Evolutionary conservation across 805 yeast genomes (phyloP).

Genomic region (Wickerhamomyces chaumierensis): DNA sequence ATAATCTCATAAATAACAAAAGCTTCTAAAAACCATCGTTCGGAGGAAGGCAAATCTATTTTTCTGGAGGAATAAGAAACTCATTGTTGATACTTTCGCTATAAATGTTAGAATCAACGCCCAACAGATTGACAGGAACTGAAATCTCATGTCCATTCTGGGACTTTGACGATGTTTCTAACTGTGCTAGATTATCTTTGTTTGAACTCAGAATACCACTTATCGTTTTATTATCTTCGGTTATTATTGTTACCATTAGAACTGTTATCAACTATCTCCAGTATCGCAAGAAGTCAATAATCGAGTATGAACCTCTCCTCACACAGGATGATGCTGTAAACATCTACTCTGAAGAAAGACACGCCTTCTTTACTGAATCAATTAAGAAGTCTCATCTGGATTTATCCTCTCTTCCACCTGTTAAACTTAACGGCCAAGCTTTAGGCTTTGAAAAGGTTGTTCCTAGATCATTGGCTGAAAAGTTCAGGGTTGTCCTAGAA

Average conservation of each 20-base stretch:
- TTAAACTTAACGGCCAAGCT: slow-evolving; percentile 49
- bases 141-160: slow-evolving; percentile 22
- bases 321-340: not conserved
- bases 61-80: no score
- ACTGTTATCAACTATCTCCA: slow-evolving; percentile 5
- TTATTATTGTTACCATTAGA: slow-evolving; percentile 7
- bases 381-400: slow-evolving; percentile 42
- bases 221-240: slow-evolving; percentile 18
- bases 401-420: slow-evolving; percentile 39
- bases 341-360: slow-evolving; percentile 2
- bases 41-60: no score
- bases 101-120: not conserved
- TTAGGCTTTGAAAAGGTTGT: slow-evolving; percentile 42
- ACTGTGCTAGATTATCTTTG: slow-evolving; percentile 33
- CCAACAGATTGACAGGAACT: not conserved
- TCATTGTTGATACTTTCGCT: no score
- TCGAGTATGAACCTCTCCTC: slow-evolving; percentile 7
- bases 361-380: slow-evolving; percentile 25
- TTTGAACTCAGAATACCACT: slow-evolving; percentile 28
- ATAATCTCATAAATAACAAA: no score
- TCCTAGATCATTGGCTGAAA: slow-evolving; percentile 39
- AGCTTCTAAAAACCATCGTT: no score
- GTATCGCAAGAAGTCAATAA: not conserved
- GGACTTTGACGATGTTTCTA: slow-evolving; percentile 52
- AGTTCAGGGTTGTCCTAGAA: slow-evolving; percentile 41